These are phyloP conservation scores for Rhizoctonia solani DNA, from an alignment of 1,284 basidiomycete species.

Conservation along the genomic window DNA sequence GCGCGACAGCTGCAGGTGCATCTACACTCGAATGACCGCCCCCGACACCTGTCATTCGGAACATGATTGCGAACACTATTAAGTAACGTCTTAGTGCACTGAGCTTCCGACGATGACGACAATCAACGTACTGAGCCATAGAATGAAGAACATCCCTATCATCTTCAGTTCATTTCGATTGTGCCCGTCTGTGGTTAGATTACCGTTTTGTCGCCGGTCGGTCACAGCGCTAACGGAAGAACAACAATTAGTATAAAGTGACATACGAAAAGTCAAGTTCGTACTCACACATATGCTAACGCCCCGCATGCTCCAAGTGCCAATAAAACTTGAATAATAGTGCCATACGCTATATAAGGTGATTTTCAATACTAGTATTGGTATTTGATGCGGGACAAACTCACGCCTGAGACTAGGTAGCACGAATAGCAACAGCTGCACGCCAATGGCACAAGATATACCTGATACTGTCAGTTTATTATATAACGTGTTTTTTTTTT, in stretches of 20 bases:
- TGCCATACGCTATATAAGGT: not conserved
- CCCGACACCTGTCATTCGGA: conserved; percentile 16
- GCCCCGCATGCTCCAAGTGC: conserved; percentile 31
- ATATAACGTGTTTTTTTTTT: not conserved
- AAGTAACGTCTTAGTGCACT: not conserved
- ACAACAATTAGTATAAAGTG: not conserved
- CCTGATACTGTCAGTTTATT: conserved; percentile 10
- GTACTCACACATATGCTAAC: conserved; percentile 21
- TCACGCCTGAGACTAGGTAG: conserved; percentile 19
- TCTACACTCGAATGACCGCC: not conserved
- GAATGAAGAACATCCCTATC: conserved; percentile 31
- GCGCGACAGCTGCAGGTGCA: conserved; percentile 5
- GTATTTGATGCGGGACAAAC: not conserved
- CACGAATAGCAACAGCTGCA: conserved; percentile 23
- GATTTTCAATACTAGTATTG: not conserved
- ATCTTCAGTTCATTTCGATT: conserved; percentile 26
- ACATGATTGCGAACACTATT: conserved; percentile 28
- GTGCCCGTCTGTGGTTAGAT: conserved; percentile 7
- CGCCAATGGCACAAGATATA: conserved; percentile 13
- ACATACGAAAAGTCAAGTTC: not conserved
- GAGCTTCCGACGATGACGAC: not conserved
- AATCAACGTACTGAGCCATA: conserved; percentile 32
- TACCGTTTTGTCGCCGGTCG: conserved; percentile 25
- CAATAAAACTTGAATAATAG: conserved; percentile 12
- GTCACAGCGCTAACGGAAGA: conserved; percentile 9